phyloP scores from a whole-genome alignment of 2,329 filamentous ascomycete species.

The Rasamsonia emersonii region DNA sequence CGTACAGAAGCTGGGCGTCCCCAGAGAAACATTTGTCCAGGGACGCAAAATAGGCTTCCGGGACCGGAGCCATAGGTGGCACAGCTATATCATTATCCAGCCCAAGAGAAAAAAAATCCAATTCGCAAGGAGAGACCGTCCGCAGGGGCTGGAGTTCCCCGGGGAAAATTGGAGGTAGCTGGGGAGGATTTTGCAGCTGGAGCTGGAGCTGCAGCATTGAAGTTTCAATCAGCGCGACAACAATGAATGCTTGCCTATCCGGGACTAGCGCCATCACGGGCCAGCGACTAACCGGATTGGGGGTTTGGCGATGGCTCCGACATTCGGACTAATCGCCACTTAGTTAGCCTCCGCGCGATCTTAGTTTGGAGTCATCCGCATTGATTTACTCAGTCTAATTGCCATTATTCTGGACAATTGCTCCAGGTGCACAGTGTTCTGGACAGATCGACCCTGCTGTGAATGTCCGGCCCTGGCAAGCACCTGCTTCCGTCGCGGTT shows the following conservation, averaged over 20 bases:
- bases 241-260: conserved; percentile 27
- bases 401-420: too few species aligned
- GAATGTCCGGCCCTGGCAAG: background rate
- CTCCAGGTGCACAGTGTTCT: too few species aligned
- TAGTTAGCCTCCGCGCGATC: too few species aligned
- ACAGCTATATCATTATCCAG: conserved; percentile 32
- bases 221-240: conserved; percentile 24
- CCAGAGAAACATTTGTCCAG: conserved; percentile 78
- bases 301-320: background rate
- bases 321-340: conserved; percentile 1
- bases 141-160: too few species aligned
- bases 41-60: conserved; percentile 72
- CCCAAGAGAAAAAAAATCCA: conserved; percentile 3
- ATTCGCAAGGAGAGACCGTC: conserved; percentile 4
- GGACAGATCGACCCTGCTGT: too few species aligned
- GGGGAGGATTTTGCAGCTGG: conserved; percentile 13
- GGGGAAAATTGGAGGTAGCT: conserved; percentile 9
- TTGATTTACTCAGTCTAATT: too few species aligned
- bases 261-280: conserved; percentile 23
- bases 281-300: conserved; percentile 15
- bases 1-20: conserved; percentile 69
- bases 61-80: conserved; percentile 57
- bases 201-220: conserved; percentile 22
- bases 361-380: too few species aligned
- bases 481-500: background rate